These are phyloP conservation scores for Amanita subjunquillea DNA, from an alignment of 768 basidiomycete genomes.

Conservation along the genomic window DNA sequence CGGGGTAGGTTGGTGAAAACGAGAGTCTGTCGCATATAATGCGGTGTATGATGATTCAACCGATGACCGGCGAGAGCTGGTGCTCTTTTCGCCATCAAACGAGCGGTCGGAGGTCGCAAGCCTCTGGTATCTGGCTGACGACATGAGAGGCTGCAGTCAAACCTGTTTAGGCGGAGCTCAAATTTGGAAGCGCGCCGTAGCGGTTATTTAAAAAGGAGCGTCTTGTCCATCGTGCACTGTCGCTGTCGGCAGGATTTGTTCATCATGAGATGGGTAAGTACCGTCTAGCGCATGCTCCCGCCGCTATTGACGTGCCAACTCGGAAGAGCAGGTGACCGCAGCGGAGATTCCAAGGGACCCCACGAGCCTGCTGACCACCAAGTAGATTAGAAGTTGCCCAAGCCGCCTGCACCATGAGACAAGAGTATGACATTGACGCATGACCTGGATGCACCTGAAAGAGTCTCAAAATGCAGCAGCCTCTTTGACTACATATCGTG, in stretches of 20 bases:
- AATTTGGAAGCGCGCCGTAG: not conserved
- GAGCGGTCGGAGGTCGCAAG: slow-evolving; percentile 6
- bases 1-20: slow-evolving; percentile 41
- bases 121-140: slow-evolving; percentile 9
- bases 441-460: slow-evolving; percentile 70
- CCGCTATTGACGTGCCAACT: not conserved
- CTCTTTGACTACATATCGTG: slow-evolving; percentile 72
- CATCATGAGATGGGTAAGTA: slow-evolving; percentile 52
- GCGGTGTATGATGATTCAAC: slow-evolving; percentile 1
- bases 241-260: slow-evolving; percentile 92
- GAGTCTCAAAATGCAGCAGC: slow-evolving; percentile 96
- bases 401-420: slow-evolving; percentile 58
- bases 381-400: slow-evolving; percentile 32
- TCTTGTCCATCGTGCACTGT: too few relatives aligned
- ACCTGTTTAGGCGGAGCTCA: not conserved
- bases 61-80: not conserved
- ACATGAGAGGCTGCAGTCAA: not conserved
- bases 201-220: too few relatives aligned
- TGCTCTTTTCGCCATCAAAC: not conserved
- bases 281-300: not conserved
- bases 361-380: slow-evolving; percentile 37
- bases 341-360: slow-evolving; percentile 25
- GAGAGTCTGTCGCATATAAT: slow-evolving; percentile 25
- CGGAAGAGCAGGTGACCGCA: slow-evolving; percentile 12
- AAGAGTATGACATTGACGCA: slow-evolving; percentile 38